phyloP scores from a whole-genome alignment of 2,329 filamentous ascomycete genomes.

The Paecilomyces niveus region DNA sequence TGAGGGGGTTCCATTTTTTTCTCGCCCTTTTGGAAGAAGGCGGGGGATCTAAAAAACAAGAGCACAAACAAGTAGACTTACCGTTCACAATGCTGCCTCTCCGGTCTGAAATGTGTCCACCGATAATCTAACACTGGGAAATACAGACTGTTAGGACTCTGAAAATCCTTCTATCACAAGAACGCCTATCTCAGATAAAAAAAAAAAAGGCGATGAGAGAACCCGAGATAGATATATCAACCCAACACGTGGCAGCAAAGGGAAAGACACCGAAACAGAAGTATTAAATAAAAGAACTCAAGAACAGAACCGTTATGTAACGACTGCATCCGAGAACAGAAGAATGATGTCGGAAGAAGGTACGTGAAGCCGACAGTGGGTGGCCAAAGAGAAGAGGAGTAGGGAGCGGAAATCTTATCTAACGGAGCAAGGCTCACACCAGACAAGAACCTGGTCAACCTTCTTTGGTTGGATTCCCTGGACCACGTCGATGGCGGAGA shows the following conservation, averaged over 20 bases:
- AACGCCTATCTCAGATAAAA: background rate
- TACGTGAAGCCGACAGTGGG: background rate
- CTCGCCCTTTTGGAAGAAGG: background rate
- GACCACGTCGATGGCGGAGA: background rate
- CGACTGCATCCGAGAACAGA: background rate
- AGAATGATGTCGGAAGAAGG: background rate
- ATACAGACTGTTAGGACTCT: background rate
- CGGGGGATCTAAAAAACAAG: background rate
- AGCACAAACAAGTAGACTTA: background rate
- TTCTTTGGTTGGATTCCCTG: background rate
- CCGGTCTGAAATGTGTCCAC: background rate
- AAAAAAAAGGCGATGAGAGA: background rate
- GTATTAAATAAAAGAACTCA: background rate
- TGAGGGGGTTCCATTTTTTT: background rate
- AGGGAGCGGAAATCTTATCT: slow-evolving; percentile 2
- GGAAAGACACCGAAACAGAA: background rate
- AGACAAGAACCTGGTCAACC: background rate
- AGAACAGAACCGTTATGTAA: background rate
- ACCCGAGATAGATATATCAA: background rate
- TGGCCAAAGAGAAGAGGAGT: background rate
- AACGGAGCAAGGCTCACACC: background rate
- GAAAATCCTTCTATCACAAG: background rate
- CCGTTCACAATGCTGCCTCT: background rate
- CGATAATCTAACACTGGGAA: background rate
- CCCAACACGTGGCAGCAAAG: background rate